Conservation (phyloP, 2,329 filamentous ascomycete genomes). For the Phaeosphaeriaceae sp. region DNA sequence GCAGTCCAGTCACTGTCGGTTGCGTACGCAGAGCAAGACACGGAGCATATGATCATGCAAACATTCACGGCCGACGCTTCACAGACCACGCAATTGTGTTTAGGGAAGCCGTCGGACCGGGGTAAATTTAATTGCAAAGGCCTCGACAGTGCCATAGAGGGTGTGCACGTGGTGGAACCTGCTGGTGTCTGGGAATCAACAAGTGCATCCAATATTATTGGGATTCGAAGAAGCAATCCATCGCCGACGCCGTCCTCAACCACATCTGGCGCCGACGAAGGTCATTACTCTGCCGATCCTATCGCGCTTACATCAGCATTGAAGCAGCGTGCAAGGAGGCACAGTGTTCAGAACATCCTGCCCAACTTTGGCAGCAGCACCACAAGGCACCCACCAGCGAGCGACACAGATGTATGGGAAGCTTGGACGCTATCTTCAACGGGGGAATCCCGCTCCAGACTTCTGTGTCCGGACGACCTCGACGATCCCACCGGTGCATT, state of each 20-base stretch:
- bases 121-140: slow-evolving; percentile 41
- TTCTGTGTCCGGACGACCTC: slow-evolving; percentile 37
- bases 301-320: slow-evolving; percentile 29
- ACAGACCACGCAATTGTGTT: slow-evolving; percentile 62
- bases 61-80: slow-evolving; percentile 64
- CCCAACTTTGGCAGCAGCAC: slow-evolving; percentile 11
- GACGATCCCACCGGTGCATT: slow-evolving; percentile 18
- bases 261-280: slow-evolving; percentile 34
- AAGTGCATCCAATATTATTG: slow-evolving; percentile 66
- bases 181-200: slow-evolving; percentile 72
- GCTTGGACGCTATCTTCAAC: slow-evolving; percentile 59
- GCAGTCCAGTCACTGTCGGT: slow-evolving; percentile 70
- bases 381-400: slow-evolving; percentile 5
- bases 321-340: slow-evolving; percentile 35
- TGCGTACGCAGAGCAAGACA: slow-evolving; percentile 66
- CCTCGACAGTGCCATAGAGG: slow-evolving; percentile 55
- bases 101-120: slow-evolving; percentile 54
- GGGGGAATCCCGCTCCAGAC: slow-evolving; percentile 54
- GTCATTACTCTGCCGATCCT: slow-evolving; percentile 17
- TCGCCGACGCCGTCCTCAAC: slow-evolving; percentile 37
- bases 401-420: slow-evolving; percentile 57
- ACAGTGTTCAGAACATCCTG: slow-evolving; percentile 12
- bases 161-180: slow-evolving; percentile 62
- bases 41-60: slow-evolving; percentile 69
- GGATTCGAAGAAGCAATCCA: slow-evolving; percentile 61